Evolutionary conservation across 352 stramenopile species (phyloP), one percentile per base, ranked within the genome.

Genomic region (Albugo candida): DNA sequence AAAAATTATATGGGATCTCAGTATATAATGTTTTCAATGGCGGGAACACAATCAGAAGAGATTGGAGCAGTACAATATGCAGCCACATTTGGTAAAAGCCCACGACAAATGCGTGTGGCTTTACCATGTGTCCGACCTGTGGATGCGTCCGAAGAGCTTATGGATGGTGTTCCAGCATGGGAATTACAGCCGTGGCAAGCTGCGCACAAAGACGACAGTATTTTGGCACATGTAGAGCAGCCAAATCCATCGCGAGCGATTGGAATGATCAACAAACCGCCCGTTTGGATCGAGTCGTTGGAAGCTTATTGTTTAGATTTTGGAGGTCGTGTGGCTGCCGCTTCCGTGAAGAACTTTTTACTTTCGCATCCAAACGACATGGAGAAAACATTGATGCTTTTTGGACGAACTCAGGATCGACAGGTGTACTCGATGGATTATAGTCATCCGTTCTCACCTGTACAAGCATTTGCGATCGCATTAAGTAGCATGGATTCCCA

Each of bases 351-450:
- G 59, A 92, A 92, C 58, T 92, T 92, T 52, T 51, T 85, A 59
- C 60, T 89, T 11, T 79, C 72, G 16, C 68, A 88, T 51, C 72
- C 74, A 27, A 63, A 86, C 48, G 75, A 87, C 54, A 85, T 84
- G 68, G 75, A 85, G 63, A 83, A 84, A 59, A 86, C 75, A 38
- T 63, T 86, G 13, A 85, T 86, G 68, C 70, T 92, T 3, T 88
- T 89, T 41, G 77, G 80, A 13, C 74, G 79, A 47, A 92, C 80
- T 47, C 64, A 83, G 52, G 79, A 87, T 59, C 69, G 73, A 0
- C 72, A 92, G 49, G 75, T 92, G 38, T 92, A 91, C 65, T 86
- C 77, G 44, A 83, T 92, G 67, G 80, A 92, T 63, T 91, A 87
- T 53, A 63, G 61, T 16, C 70, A 84, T 49, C 79, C 80, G 51